These are phyloP conservation scores for Kwoniella shandongensis DNA, from an alignment of 768 basidiomycete species.

Conservation along the genomic window DNA sequence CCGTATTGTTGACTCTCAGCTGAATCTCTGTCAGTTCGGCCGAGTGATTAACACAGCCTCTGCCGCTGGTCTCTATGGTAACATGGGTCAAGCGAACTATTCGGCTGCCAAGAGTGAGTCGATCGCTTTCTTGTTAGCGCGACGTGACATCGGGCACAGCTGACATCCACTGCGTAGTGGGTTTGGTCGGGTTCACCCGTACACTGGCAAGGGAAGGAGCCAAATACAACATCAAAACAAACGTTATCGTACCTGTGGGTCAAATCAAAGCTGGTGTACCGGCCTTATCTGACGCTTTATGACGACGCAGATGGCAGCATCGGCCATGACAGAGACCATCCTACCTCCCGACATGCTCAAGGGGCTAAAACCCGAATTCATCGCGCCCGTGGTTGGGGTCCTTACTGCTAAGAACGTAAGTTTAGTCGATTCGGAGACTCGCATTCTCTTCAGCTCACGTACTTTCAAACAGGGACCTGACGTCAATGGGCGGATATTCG, in stretches of 20 bases:
- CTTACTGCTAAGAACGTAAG: constrained; percentile 75
- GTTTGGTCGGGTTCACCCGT: constrained; percentile 84
- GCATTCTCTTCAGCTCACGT: background rate
- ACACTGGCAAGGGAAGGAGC: constrained; percentile 88
- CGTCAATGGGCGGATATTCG: constrained; percentile 63
- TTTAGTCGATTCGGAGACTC: background rate
- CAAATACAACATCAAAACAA: constrained; percentile 83
- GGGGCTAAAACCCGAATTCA: constrained; percentile 85
- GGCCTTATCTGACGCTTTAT: background rate
- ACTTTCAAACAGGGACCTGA: constrained; percentile 51
- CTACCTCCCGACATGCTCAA: constrained; percentile 92
- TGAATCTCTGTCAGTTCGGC: constrained; percentile 63
- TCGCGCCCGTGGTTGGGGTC: constrained; percentile 87
- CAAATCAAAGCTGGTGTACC: background rate
- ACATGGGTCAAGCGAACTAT: constrained; percentile 97
- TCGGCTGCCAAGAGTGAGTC: constrained; percentile 80
- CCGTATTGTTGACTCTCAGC: background rate
- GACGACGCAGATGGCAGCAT: constrained; percentile 75
- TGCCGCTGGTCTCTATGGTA: constrained; percentile 91
- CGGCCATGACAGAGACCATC: constrained; percentile 90
- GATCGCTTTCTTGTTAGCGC: background rate
- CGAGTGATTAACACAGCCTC: constrained; percentile 92
- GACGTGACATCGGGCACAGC: background rate
- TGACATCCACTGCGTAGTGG: constrained; percentile 58
- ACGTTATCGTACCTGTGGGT: constrained; percentile 83